Base-by-base conservation (phyloP, 225 moss, liverwort and hornwort species). In the Pseudoscleropodium purum region DNA sequence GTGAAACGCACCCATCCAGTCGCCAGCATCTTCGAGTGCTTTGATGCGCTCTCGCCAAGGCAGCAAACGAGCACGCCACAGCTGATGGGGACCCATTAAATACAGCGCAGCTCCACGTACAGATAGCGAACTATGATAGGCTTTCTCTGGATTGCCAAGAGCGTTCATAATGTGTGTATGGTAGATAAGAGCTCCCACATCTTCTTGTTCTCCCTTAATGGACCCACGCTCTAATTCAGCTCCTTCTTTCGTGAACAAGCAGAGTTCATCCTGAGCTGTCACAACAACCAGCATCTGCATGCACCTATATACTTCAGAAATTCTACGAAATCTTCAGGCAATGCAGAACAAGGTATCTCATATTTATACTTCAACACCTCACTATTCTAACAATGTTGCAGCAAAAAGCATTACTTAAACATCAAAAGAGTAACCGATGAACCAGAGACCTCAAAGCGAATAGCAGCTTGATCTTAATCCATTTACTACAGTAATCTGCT, bases 1-100 rank as follows among this genome's bases (percentile, higher is more conserved):
- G 74, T 96, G 96, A 93, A 99, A 99, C 75, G 97, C 99, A 45
- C 99, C 96, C 97, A 97, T 96, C 96, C 97, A 97, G 89, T 99
- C 99, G 79, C 99, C 99, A 88, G 99, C 99, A 94, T 97, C 96
- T 91, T 99, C 95, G 85, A 99, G 86, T 49, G 96, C 97, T 92
- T 96, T 97, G 56, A 99, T 99, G 84, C 97, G 95, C 85, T 99
- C 97, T 86, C 91, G 92, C 99, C 99, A 99, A 49, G 97, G 99
- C 87, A 99, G 93, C 84, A 99, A 92, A 75, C 99, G 97, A 91
- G 99, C 97, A 93, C 99, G 96, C 97, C 99, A 99, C 69, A 99
- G 90, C 87, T 95, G 95, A 80, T 90, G 90, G 56, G 96, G 95
- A 82, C 97, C 99, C 89, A 99, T 94, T 86, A 99, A 85, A 84